These are phyloP conservation scores for Drosera spatulata DNA, from an alignment of 179 eudicot species.

Conservation along the genomic window DNA sequence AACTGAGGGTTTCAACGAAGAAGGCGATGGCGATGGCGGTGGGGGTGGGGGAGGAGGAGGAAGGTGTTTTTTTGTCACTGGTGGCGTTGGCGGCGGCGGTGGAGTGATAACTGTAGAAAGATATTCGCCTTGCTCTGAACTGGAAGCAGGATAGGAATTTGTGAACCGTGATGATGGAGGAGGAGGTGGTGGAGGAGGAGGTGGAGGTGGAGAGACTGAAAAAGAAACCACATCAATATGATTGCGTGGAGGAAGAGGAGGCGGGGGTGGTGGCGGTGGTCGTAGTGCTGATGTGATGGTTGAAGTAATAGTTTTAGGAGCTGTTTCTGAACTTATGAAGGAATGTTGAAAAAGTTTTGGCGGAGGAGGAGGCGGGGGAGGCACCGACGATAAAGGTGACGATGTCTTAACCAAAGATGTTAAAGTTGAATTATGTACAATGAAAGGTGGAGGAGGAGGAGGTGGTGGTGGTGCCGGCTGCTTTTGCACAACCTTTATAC, in stretches of 20 bases:
- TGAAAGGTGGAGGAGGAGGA: background rate
- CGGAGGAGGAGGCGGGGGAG: background rate
- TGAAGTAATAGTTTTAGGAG: background rate
- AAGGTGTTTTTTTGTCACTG: background rate
- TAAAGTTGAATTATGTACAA: background rate
- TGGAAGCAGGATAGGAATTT: no score
- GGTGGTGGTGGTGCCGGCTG: background rate
- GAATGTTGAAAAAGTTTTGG: no score
- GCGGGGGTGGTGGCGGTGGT: background rate
- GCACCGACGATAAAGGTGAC: background rate
- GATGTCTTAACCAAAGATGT: background rate
- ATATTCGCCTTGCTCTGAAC: no score
- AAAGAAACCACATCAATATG: no score
- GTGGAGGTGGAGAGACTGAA: constrained; percentile 1
- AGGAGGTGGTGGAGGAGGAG: constrained; percentile 7
- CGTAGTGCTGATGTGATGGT: background rate
- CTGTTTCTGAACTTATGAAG: background rate
- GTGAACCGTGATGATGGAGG: constrained; percentile 14
- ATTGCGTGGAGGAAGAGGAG: background rate
- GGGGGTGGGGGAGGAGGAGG: constrained; percentile 15
- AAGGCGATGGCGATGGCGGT: background rate
- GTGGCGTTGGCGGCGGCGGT: constrained; percentile 12
- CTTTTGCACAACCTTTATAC: no score
- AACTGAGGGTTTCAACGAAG: no score
- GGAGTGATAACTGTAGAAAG: constrained; percentile 4